Evolutionary conservation across 352 stramenopile genomes (phyloP), one percentile per base, ranked within the genome.

Genomic region (Thalassiosira mediterranea): DNA sequence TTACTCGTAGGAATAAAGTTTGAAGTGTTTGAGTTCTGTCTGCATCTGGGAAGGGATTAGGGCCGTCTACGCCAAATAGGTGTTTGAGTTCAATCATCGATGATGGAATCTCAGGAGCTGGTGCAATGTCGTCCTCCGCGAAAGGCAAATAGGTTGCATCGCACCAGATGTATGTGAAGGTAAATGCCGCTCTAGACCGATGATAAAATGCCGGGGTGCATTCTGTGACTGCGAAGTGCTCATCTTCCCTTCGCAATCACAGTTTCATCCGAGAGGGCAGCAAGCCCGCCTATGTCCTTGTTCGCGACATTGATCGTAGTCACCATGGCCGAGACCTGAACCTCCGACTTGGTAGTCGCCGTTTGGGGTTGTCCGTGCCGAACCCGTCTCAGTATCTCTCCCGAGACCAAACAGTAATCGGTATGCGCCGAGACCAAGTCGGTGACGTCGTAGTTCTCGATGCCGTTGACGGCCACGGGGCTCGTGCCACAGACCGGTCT

Each of bases 371-470:
- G 65, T 7, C 79, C 79, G 60, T 88, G 72, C 15, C 72, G 21
- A 4, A 90, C 66, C 38, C 72, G 28, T 49, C 87, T 79, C 28
- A 92, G 48, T 47, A 92, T 90, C 23, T 84, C 71, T 28, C 83
- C 72, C n/a, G 60, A 66, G 21, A 75, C 68, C 21, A 84, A 49
- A 49, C 81, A 89, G 53, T 81, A 81, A 54, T 90, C 73, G 37
- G 73, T 68, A 62, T 92, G 87, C 17, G 60, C 71, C 15, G 70
- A 47, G 7, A 92, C 74, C 5, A 91, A 57, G 34, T 84, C 74
- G n/a, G 81, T 81, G 25, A 89, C 75, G 77, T 92, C 76, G 47
- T 88, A 84, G 64, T 91, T 90, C 49, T 92, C 87, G 25, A 92
- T 73, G 23, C 84, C 83, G 49, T 61, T 47, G 26, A 88, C 62